Conservation (phyloP, 108 stramenopile species). For the Cyclostephanos tholiformis region DNA sequence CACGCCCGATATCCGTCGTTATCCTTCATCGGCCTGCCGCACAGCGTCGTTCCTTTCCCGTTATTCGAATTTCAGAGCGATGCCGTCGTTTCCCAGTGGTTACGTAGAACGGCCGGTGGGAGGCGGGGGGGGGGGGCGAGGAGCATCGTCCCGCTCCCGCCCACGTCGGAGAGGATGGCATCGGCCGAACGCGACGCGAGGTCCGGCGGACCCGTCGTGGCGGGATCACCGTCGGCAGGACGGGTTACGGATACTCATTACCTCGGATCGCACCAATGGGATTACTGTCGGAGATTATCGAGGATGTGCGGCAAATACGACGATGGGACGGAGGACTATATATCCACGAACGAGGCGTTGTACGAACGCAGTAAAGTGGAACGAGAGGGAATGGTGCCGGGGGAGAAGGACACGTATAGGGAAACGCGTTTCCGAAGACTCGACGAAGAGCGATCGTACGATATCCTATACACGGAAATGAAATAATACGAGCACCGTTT, state of each 20-base stretch:
- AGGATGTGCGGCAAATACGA: conserved; percentile 63
- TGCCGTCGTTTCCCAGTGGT: conserved; percentile 54
- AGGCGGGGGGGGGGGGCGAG: conserved; percentile 1
- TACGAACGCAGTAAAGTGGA: conserved; percentile 57
- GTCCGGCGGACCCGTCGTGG: conserved; percentile 54
- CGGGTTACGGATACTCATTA: conserved; percentile 81
- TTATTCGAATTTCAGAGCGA: conserved; percentile 86
- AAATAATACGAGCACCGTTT: not conserved
- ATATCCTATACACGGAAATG: conserved; percentile 19
- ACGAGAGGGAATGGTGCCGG: conserved; percentile 53
- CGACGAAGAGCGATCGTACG: conserved; percentile 49
- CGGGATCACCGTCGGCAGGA: conserved; percentile 7
- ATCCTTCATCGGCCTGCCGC: conserved; percentile 87
- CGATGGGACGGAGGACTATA: conserved; percentile 59
- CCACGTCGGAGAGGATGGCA: conserved; percentile 41
- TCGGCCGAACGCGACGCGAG: conserved; percentile 56
- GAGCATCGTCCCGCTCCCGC: conserved; percentile 35
- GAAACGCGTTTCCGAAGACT: conserved; percentile 43
- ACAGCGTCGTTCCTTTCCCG: conserved; percentile 88
- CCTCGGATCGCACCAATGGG: conserved; percentile 79
- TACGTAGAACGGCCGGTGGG: not conserved
- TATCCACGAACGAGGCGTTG: conserved; percentile 73
- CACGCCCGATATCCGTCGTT: conserved; percentile 83
- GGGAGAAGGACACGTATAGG: conserved; percentile 66
- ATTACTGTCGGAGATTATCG: conserved; percentile 72